Evolutionary conservation across 176 grass and related monocot genomes (phyloP), one percentile per base, ranked within the genome.

Genomic region (Paspalum vaginatum): DNA sequence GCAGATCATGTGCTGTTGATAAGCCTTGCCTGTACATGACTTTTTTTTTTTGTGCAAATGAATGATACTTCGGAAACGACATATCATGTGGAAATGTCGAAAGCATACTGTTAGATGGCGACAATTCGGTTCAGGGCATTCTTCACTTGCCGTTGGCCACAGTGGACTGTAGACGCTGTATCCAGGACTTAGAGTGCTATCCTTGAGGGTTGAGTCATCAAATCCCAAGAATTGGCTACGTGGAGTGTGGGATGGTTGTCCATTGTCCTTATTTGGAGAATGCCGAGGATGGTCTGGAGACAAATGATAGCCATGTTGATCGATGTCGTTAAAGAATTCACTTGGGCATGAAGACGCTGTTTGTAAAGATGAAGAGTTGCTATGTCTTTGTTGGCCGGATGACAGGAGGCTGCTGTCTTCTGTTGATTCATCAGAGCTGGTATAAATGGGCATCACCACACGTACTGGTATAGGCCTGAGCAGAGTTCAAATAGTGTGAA

Each of bases 271-370:
- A 77, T 84, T 65, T 12, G 51, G 65, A 11, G 65, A 71, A 76
- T 17, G 20, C 64, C 22, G 50, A 22, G 24, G 32, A 75, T 79
- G 71, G 74, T 86, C 88, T 75, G 39, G 74, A 86, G 41, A 67
- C 38, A 81, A 79, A 76, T 79, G 60, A 80, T 79, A 72, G 49
- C 50, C 65, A 60, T 59, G 64, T 26, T 68, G 49, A 83, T 87
- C 74, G 54, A 39, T 18, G 14, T 65, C 11, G 61, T 69, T 82
- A 49, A 78, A 74, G 32, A 73, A 85, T 60, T 83, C 87, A 88
- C 65, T 89, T 50, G 93, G 89, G 64, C 89, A 92, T 62, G 93
- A 92, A 37, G 83, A 61, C 43, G 72, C 60, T 40, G 61, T 63
- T 73, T 80, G 87, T 41, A 65, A 63, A 65, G 83, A 55, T 52